A percentile compares a stretch with the other conserved stretches of the same genome.
Conservation (phyloP, 2,329 filamentous ascomycete species). For the Polychaeton citri region DNA sequence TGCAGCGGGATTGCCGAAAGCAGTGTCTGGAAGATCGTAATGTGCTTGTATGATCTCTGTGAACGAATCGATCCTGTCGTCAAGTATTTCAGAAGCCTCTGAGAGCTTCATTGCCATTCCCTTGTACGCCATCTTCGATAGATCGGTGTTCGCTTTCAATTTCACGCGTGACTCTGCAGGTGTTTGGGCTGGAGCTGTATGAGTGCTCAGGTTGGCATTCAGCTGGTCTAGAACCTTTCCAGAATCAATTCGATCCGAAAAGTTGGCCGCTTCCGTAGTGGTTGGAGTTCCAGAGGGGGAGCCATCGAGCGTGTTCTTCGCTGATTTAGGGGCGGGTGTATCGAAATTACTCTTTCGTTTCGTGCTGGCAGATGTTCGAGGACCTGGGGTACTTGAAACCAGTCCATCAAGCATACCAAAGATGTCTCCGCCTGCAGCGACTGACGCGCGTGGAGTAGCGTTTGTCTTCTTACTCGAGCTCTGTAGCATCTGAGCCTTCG, state of each 20-base stretch:
- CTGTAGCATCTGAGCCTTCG: slow-evolving; percentile 42
- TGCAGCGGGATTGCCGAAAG: slow-evolving; percentile 74
- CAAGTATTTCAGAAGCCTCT: slow-evolving; percentile 81
- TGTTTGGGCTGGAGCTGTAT: slow-evolving; percentile 32
- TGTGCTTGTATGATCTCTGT: slow-evolving; percentile 58
- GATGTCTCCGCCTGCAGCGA: slow-evolving; percentile 51
- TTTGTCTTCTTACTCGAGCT: slow-evolving; percentile 37
- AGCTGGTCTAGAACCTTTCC: slow-evolving; percentile 75
- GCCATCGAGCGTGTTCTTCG: slow-evolving; percentile 25
- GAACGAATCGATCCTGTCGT: slow-evolving; percentile 92
- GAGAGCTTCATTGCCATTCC: slow-evolving; percentile 90
- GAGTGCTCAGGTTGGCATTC: slow-evolving; percentile 58
- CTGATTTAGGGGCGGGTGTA: slow-evolving; percentile 34
- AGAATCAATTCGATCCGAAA: slow-evolving; percentile 62
- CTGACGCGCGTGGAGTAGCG: slow-evolving; percentile 45
- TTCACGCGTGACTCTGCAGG: slow-evolving; percentile 67
- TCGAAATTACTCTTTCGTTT: slow-evolving; percentile 37
- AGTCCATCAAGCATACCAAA: slow-evolving; percentile 50
- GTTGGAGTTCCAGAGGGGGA: slow-evolving; percentile 34
- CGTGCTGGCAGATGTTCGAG: slow-evolving; percentile 28
- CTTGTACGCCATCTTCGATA: slow-evolving; percentile 83
- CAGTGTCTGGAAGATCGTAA: slow-evolving; percentile 61
- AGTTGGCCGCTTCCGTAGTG: slow-evolving; percentile 38
- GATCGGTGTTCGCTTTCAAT: slow-evolving; percentile 72
- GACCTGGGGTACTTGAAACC: slow-evolving; percentile 30